These are phyloP conservation scores for Leishmania mexicana DNA, from an alignment of 208 protist genomes.

Conservation along the genomic window DNA sequence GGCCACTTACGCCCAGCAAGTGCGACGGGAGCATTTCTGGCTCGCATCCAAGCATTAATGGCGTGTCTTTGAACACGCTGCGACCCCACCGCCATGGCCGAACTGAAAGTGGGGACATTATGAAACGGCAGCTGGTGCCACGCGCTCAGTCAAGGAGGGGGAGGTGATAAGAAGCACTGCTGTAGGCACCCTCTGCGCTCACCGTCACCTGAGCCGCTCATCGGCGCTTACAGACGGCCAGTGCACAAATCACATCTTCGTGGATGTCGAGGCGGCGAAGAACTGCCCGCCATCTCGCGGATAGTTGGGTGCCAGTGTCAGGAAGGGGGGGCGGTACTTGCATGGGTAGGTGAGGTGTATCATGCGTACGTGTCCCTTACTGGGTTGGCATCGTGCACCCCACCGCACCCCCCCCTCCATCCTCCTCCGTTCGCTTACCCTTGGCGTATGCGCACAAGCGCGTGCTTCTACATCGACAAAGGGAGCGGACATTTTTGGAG, in stretches of 20 bases:
- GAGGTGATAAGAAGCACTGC: not conserved
- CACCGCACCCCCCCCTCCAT: not conserved
- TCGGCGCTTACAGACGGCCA: conserved; percentile 16
- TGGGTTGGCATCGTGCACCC: not conserved
- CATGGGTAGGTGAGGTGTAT: not conserved
- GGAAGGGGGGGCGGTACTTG: not conserved
- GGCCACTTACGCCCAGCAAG: not conserved
- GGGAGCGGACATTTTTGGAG: no score
- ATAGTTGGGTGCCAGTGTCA: not conserved
- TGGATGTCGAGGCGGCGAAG: conserved; percentile 26
- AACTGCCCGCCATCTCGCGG: not conserved
- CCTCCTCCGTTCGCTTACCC: not conserved
- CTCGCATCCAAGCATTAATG: not conserved
- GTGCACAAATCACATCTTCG: conserved; percentile 5
- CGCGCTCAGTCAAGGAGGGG: not conserved
- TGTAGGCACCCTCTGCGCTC: not conserved
- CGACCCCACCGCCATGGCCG: not conserved
- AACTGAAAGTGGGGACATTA: not conserved
- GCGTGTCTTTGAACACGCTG: not conserved
- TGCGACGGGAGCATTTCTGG: not conserved
- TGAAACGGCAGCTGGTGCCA: not conserved
- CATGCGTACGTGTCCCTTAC: not conserved
- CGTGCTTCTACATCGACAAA: not conserved
- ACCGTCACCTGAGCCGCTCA: not conserved
- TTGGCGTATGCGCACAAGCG: not conserved